Evolutionary conservation across 306 rosid genomes (phyloP), one percentile per base, ranked within the genome.

Genomic region (Castanea crenata): DNA sequence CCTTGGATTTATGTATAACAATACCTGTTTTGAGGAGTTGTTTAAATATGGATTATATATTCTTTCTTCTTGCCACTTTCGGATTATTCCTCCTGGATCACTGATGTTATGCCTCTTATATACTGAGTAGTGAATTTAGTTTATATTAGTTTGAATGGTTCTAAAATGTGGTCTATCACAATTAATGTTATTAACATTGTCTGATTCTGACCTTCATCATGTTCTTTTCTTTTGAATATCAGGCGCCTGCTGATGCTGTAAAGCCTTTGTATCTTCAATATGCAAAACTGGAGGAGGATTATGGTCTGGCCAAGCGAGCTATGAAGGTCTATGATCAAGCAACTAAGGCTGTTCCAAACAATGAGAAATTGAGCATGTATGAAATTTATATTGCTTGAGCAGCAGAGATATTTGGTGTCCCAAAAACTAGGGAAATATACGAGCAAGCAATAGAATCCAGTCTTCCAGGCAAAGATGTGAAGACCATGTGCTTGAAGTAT

Each of bases 391-490:
- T 95, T 81, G 91, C 94, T 41, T 92, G 96, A 73, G 99, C 97
- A 55, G 92, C 92, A 0, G 90, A 89, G 79, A 89, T 86, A 19
- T 86, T 82, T 74, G 92, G 92, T 7, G 85, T 89, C 68, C 86
- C 90, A 1, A 85, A 85, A 59, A 86, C 92, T 16, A 86, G 92
- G 85, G 87, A 86, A 19, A 86, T 89, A 69, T 89, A 86, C 62
- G 80, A 78, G 77, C 88, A 89, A 72, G 92, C 92, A 20, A 86
- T 89, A 80, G 90, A 89, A 57, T 89, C 97, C 27, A 94, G 94
- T 82, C 98, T 94, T 82, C 98, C 97, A 0, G 97, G 91, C 81
- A 89, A 94, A 81, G 97, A 94, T 79, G 98, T 92, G 82, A 94
- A 91, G 89, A 87, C 78, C 49, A 92, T 92, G 97, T 91, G 97